phyloP scores from a whole-genome alignment of 305 asterid species.

The Solanum hybrid region DNA sequence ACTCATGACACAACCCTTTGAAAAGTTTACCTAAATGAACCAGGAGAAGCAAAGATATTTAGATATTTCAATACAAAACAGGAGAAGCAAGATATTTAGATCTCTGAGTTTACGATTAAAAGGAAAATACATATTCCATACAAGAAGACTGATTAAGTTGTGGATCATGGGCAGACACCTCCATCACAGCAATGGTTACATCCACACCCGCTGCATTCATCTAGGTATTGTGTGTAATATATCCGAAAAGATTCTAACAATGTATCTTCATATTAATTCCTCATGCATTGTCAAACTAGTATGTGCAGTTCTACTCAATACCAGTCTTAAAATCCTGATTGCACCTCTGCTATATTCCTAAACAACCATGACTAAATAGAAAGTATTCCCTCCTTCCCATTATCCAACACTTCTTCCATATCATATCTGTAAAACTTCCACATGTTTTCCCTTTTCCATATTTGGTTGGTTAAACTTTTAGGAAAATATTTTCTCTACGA shows the following conservation, averaged over 20 bases:
- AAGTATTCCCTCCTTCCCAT: not conserved
- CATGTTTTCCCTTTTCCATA: not conserved
- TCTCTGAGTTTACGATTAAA: not conserved
- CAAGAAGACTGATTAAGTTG: not conserved
- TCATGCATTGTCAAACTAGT: not conserved
- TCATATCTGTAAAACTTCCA: not conserved
- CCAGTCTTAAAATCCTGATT: not conserved
- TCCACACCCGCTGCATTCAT: not conserved
- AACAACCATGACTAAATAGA: not conserved
- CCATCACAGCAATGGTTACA: not conserved
- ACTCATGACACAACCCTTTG: conserved; percentile 68
- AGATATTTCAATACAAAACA: not conserved
- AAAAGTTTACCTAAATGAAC: conserved; percentile 7
- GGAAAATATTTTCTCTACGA: not conserved
- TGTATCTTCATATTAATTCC: not conserved
- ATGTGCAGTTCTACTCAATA: not conserved
- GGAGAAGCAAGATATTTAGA: not conserved
- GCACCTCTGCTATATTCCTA: not conserved
- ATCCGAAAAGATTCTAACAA: not conserved
- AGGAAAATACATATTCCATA: not conserved
- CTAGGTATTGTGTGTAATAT: not conserved
- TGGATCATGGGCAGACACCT: not conserved
- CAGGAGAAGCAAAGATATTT: not conserved
- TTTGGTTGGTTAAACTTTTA: not conserved
- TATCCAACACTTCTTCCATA: not conserved